phyloP scores from a whole-genome alignment of 148 eudicot species.

The Heliosperma pusillum region DNA sequence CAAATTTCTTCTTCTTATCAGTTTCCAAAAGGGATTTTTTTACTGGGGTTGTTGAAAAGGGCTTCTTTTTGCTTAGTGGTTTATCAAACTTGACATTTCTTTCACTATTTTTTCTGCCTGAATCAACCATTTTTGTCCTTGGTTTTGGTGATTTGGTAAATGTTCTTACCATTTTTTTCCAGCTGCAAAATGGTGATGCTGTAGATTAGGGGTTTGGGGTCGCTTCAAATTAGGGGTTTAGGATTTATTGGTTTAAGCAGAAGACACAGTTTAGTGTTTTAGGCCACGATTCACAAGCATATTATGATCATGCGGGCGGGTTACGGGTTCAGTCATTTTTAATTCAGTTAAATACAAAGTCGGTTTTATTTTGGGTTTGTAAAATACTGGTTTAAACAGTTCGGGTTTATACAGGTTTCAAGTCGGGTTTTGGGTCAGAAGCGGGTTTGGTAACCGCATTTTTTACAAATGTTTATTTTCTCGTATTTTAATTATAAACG shows the following conservation, averaged over 20 bases:
- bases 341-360: too few relatives aligned
- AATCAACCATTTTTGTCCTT: not conserved
- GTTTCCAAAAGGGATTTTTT: constrained; percentile 13
- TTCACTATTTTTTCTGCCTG: constrained; percentile 18
- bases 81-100: constrained; percentile 9
- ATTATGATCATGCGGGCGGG: too few relatives aligned
- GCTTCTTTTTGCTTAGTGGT: constrained; percentile 10
- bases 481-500: too few relatives aligned
- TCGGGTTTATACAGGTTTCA: too few relatives aligned
- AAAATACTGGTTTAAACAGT: too few relatives aligned
- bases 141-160: constrained; percentile 18
- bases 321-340: too few relatives aligned
- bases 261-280: not conserved
- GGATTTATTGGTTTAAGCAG: constrained; percentile 8
- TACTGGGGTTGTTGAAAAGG: not conserved
- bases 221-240: constrained; percentile 17
- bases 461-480: too few relatives aligned
- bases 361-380: too few relatives aligned
- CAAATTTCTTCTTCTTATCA: not conserved
- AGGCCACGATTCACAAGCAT: not conserved
- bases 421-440: too few relatives aligned
- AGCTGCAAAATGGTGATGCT: not conserved
- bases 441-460: too few relatives aligned
- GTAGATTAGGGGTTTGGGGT: not conserved
- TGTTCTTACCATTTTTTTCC: constrained; percentile 11